Evolutionary conservation across 768 basidiomycete species (phyloP).

Genomic region (Lanmaoa pseudosensibilis): DNA sequence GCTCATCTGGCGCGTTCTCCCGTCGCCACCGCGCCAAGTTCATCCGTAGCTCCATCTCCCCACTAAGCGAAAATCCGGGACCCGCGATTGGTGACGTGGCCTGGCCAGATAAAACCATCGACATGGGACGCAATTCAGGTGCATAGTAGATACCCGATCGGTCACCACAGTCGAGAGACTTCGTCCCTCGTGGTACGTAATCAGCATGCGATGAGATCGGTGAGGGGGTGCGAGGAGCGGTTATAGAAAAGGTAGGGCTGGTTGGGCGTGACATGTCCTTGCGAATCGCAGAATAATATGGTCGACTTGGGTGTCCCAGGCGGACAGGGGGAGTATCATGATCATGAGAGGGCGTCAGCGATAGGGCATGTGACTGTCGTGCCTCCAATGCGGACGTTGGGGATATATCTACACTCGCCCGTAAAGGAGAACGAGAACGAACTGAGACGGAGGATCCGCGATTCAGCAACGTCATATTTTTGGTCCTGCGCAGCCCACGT

Average conservation of each 20-base stretch:
- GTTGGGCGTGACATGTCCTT: constrained; percentile 44
- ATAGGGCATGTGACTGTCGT: constrained; percentile 21
- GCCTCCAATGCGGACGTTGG: constrained; percentile 19
- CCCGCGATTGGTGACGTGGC: constrained; percentile 15
- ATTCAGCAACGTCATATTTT: constrained; percentile 35
- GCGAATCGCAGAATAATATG: constrained; percentile 57
- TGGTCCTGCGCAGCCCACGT: constrained; percentile 42
- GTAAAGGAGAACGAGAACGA: constrained; percentile 24
- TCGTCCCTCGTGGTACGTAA: constrained; percentile 32
- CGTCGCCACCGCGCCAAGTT: constrained; percentile 43
- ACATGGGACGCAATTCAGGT: constrained; percentile 29
- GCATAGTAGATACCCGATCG: constrained; percentile 18
- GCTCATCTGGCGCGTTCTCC: constrained; percentile 32
- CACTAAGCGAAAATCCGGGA: constrained; percentile 56
- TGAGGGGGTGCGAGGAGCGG: constrained; percentile 28
- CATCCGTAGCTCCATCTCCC: constrained; percentile 60
- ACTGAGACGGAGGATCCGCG: constrained; percentile 25
- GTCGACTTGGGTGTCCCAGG: constrained; percentile 52
- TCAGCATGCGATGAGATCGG: constrained; percentile 26
- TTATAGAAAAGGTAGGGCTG: constrained; percentile 31
- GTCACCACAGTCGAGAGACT: constrained; percentile 32
- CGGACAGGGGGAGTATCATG: constrained; percentile 32
- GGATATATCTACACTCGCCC: constrained; percentile 20
- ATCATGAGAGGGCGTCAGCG: constrained; percentile 23
- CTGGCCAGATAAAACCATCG: constrained; percentile 26